These are phyloP conservation scores for Rosa persica DNA, from an alignment of 306 rosid species.

Conservation along the genomic window DNA sequence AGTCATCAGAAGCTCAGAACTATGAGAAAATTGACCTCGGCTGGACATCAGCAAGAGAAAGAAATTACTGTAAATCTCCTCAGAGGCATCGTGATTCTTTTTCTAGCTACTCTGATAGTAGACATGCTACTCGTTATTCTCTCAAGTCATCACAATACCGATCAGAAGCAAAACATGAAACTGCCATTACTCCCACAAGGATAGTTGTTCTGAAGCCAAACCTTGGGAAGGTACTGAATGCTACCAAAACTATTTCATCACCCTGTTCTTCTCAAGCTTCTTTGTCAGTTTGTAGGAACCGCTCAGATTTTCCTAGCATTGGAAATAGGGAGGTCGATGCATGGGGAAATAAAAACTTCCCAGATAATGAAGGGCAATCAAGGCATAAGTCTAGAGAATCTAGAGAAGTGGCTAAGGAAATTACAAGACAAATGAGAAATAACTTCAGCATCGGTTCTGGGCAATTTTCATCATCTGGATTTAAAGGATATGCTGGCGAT, in stretches of 20 bases:
- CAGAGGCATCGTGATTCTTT: slow-evolving; percentile 45
- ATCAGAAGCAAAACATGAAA: slow-evolving; percentile 39
- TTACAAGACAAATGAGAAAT: slow-evolving; percentile 71
- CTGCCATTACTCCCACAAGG: slow-evolving; percentile 58
- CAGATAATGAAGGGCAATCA: slow-evolving; percentile 37
- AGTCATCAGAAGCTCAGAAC: slow-evolving; percentile 44
- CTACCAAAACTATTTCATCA: slow-evolving; percentile 39
- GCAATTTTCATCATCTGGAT: slow-evolving; percentile 47
- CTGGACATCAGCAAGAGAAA: slow-evolving; percentile 51
- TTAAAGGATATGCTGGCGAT: slow-evolving; percentile 61
- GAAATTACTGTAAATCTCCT: slow-evolving; percentile 44
- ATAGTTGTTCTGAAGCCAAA: slow-evolving; percentile 94
- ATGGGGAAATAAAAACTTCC: slow-evolving; percentile 34
- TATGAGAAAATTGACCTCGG: slow-evolving; percentile 34
- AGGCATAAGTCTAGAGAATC: slow-evolving; percentile 68
- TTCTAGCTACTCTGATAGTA: slow-evolving; percentile 45
- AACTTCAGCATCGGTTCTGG: slow-evolving; percentile 37
- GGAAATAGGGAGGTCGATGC: slow-evolving; percentile 46
- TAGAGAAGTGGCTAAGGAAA: slow-evolving; percentile 74
- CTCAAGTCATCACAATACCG: slow-evolving; percentile 46
- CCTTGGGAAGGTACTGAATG: slow-evolving; percentile 59
- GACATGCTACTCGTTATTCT: slow-evolving; percentile 38
- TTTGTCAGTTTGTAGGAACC: slow-evolving; percentile 47
- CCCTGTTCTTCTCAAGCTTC: slow-evolving; percentile 63
- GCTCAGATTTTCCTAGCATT: slow-evolving; percentile 37